phyloP scores from a whole-genome alignment of 805 yeast species.

The Brettanomyces sp. region DNA sequence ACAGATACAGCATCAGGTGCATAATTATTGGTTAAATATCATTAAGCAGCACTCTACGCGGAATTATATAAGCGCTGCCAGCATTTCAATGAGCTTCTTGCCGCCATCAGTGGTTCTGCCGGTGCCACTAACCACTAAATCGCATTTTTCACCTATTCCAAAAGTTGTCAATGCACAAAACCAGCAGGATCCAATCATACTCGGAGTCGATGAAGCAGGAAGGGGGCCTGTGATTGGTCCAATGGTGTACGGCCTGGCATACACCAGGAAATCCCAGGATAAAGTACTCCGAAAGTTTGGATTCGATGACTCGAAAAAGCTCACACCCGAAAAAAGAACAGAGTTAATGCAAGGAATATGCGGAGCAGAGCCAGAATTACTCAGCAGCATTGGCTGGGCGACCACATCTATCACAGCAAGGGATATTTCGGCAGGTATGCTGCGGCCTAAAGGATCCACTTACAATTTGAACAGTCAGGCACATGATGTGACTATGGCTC shows the following conservation, averaged over 20 bases:
- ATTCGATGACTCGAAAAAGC: constrained; percentile 87
- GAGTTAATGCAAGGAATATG: constrained; percentile 46
- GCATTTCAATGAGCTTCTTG: constrained; percentile 10
- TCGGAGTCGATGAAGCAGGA: constrained; percentile 98
- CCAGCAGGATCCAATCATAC: constrained; percentile 30
- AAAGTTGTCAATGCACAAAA: constrained; percentile 13
- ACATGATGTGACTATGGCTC: constrained; percentile 81
- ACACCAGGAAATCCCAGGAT: constrained; percentile 50
- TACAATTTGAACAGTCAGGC: constrained; percentile 92
- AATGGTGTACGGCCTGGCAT: constrained; percentile 91
- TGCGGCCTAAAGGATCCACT: constrained; percentile 39
- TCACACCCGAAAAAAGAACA: constrained; percentile 64
- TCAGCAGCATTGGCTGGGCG: constrained; percentile 72
- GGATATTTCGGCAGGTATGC: constrained; percentile 87
- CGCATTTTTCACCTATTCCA: constrained; percentile 47
- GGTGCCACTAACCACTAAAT: constrained; percentile 31
- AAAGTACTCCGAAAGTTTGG: constrained; percentile 50
- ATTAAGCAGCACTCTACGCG: neutral
- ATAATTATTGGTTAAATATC: no score
- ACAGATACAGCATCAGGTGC: no score
- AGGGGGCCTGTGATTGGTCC: constrained; percentile 97
- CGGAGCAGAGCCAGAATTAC: constrained; percentile 36
- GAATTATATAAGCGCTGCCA: neutral
- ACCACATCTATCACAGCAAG: constrained; percentile 76
- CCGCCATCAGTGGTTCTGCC: constrained; percentile 28